Percentiles rank a stretch among this genome's conserved stretches.
phyloP scores from a whole-genome alignment of 768 basidiomycete genomes.

The Myochromella boudieri region DNA sequence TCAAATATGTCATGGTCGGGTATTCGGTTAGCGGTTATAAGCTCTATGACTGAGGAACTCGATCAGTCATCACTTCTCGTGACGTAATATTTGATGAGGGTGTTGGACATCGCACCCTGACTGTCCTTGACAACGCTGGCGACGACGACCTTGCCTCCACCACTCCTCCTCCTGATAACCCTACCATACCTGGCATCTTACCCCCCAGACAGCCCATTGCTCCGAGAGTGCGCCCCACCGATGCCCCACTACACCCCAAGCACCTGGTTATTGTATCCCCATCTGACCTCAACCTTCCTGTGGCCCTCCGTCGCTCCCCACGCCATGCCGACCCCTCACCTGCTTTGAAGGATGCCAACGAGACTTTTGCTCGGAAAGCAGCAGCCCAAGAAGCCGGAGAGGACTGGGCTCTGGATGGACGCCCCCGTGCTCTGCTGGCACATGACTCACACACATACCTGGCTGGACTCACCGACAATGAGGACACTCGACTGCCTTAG shows the following conservation, averaged over 20 bases:
- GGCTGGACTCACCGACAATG: background rate
- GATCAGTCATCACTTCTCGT: conserved; percentile 12
- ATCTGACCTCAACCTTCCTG: no score
- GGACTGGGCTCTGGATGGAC: background rate
- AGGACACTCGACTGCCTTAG: background rate
- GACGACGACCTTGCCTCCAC: background rate
- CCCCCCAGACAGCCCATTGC: background rate
- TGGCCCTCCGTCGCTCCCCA: no score
- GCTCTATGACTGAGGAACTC: conserved; percentile 6
- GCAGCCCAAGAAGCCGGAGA: background rate
- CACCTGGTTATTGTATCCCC: no score
- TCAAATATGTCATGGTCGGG: conserved; percentile 19
- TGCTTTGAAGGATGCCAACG: background rate
- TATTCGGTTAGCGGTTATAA: conserved; percentile 19
- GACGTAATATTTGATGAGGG: conserved; percentile 25
- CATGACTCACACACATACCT: background rate
- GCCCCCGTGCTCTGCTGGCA: no score
- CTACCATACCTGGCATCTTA: background rate
- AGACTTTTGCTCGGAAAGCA: background rate
- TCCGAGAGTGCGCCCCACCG: no score
- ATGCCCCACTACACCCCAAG: no score
- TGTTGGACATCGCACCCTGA: conserved; percentile 13
- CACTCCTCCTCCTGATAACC: background rate
- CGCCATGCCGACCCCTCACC: background rate
- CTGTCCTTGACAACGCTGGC: background rate